Evolutionary conservation across 23 red algal species (phyloP), one percentile per base, ranked within the genome.

Genomic region (Pyropia haitanensis): DNA sequence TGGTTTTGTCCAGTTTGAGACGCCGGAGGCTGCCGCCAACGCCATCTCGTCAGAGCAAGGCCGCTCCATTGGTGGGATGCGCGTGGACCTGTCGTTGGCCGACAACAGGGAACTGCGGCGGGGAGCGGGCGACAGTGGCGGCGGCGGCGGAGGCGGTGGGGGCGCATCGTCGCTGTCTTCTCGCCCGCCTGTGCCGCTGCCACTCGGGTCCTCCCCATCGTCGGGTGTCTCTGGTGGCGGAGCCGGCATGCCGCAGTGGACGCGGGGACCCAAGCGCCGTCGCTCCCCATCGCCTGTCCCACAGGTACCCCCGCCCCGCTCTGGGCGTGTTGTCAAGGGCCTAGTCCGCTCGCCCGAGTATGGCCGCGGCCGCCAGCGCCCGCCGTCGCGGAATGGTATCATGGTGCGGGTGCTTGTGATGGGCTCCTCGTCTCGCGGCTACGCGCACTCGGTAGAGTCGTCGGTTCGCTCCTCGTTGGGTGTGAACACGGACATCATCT

Each of bases 1-100:
- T 52, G 91, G 82, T 18, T 96, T 96, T 71, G 83, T 96, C 29
- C 91, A 96, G 68, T 96, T 88, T 49, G 75, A 74, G 55, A 81
- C 64, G 24, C 71, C 76, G 5, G 91, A 82, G 63, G 65, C 91
- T 16, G 83, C 81, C 0, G 68, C 64, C 17, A 31, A 58, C 50
- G 91, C 91, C 26, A 87, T 96, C 51, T 48, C 54, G 31, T 67
- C 52, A 54, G 91, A 96, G 51, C 91, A 96, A 60, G 82, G 82
- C 56, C 73, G 85, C 15, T 67, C 73, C 5, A 89, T 96, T 63
- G 91, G 91, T 22, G 82, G 81, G 8, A 80, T 80, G 61, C 83
- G 68, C 23, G 56, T 96, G 15, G 91, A 96, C 64, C 55, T 96
- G 27, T 81, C 72, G 49, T 71, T 88, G 56, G 91, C 91, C 18